phyloP scores from a whole-genome alignment of 495 filamentous ascomycete species.

The Darksidea phi region DNA sequence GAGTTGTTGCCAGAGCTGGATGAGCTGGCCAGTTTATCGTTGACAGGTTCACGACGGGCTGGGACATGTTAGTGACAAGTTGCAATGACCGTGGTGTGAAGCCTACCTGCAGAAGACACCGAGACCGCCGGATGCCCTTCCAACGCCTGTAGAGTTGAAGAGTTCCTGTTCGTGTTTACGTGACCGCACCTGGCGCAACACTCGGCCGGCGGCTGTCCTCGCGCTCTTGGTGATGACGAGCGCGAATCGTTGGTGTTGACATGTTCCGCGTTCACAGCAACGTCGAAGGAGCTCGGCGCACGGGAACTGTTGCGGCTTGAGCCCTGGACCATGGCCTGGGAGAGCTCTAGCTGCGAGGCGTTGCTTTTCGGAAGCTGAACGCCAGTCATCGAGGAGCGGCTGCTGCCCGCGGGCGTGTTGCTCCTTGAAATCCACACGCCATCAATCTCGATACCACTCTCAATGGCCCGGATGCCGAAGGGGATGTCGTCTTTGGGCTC shows the following conservation, averaged over 20 bases:
- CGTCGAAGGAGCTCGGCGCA: constrained; percentile 34
- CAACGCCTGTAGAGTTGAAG: constrained; percentile 32
- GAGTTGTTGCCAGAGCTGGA: constrained; percentile 16
- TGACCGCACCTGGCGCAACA: constrained; percentile 18
- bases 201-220: constrained; percentile 5
- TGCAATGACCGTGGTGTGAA: not conserved
- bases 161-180: constrained; percentile 27
- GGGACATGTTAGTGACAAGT: not conserved
- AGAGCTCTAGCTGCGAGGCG: constrained; percentile 26
- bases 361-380: constrained; percentile 18
- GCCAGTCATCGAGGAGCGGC: constrained; percentile 32
- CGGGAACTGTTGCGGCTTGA: constrained; percentile 28
- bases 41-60: constrained; percentile 15
- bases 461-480: constrained; percentile 85
- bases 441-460: constrained; percentile 80
- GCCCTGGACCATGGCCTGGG: constrained; percentile 17
- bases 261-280: constrained; percentile 37
- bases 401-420: constrained; percentile 54
- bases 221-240: constrained; percentile 16
- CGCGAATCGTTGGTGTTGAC: constrained; percentile 21
- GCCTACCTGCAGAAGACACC: constrained; percentile 15
- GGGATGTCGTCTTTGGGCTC: constrained; percentile 62
- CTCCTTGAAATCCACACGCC: constrained; percentile 82
- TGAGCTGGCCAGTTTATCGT: constrained; percentile 6
- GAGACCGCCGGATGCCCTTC: constrained; percentile 29